Evolutionary conservation across 139 green algal species (phyloP), one percentile per base, ranked within the genome.

Genomic region (Ostreobium quekettii): DNA sequence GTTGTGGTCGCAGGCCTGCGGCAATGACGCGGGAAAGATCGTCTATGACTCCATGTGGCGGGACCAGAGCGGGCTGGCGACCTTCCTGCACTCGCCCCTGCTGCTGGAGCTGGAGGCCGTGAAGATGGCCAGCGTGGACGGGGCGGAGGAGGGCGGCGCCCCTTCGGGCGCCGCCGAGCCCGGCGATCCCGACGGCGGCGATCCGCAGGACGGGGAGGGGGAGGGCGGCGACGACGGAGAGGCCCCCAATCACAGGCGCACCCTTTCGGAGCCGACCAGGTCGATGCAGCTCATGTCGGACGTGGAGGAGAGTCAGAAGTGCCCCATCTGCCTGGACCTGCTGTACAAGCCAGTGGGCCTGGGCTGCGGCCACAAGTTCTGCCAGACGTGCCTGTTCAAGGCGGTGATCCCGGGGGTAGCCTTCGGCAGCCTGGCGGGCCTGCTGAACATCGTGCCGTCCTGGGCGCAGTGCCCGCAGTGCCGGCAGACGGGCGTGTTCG

Each of bases 341-440:
- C 70, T 91, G n/a, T 86, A 87, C 70, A 90, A 87, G 66, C 87
- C 87, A 0, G 89, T 95, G 48, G 78, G 93, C 26, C 77, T 86
- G 48, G 86, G 83, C n/a, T 95, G 88, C 63, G 83, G 82, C 1
- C 88, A 95, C 57, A 66, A 83, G 24, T 93, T 91, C 75, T 95
- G 88, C 82, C 92, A 86, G 86, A 82, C 81, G 39, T 96, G 89
- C 79, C 58, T 92, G 31, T 77, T 93, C 0, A 53, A 53, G 56
- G 73, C 1, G 64, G 83, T 19, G 19, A 26, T 19, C 42, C 19
- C 42, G 42, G 42, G 42, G 42, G 19, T 11, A 53, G 19, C 19
- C 42, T 19, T 53, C 42, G 19, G 15, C 42, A 53, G 19, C 19
- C 42, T 19, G 11, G 19, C 11, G 15, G 42, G 15, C 15, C 11